Evolutionary conservation across 2,329 filamentous ascomycete species (phyloP).

Genomic region (Paramyrothecium sp.): DNA sequence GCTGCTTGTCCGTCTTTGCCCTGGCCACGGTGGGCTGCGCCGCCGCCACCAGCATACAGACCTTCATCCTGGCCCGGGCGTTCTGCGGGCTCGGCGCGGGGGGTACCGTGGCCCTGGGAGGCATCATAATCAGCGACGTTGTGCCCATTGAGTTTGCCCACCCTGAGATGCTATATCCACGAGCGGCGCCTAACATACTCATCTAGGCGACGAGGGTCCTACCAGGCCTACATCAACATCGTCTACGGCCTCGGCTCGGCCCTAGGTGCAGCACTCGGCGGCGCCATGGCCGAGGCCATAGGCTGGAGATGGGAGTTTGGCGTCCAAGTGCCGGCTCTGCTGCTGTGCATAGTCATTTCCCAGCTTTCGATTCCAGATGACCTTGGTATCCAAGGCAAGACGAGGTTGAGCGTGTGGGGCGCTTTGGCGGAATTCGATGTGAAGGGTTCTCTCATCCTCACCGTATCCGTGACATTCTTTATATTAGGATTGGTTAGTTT

Average conservation of each 20-base stretch:
- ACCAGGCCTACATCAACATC: constrained; percentile 70
- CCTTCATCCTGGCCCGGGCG: constrained; percentile 68
- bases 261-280: constrained; percentile 67
- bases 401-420: constrained; percentile 38
- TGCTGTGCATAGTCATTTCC: constrained; percentile 45
- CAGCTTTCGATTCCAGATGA: constrained; percentile 47
- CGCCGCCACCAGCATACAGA: constrained; percentile 63
- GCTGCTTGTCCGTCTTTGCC: constrained; percentile 61
- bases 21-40: constrained; percentile 69
- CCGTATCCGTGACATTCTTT: constrained; percentile 51
- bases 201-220: constrained; percentile 56
- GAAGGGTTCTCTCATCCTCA: constrained; percentile 52
- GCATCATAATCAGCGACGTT: constrained; percentile 70
- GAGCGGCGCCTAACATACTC: neutral
- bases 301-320: constrained; percentile 76
- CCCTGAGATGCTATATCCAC: neutral
- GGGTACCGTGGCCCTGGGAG: constrained; percentile 66
- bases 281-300: constrained; percentile 65
- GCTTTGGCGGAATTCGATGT: constrained; percentile 58
- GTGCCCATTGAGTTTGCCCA: constrained; percentile 65
- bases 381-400: constrained; percentile 46
- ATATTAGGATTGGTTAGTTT: constrained; percentile 55
- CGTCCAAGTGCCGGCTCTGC: constrained; percentile 54
- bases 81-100: constrained; percentile 73
- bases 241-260: constrained; percentile 58